Evolutionary conservation across 176 grass and related monocot genomes (phyloP).

Genomic region (Rhynchospora breviuscula): DNA sequence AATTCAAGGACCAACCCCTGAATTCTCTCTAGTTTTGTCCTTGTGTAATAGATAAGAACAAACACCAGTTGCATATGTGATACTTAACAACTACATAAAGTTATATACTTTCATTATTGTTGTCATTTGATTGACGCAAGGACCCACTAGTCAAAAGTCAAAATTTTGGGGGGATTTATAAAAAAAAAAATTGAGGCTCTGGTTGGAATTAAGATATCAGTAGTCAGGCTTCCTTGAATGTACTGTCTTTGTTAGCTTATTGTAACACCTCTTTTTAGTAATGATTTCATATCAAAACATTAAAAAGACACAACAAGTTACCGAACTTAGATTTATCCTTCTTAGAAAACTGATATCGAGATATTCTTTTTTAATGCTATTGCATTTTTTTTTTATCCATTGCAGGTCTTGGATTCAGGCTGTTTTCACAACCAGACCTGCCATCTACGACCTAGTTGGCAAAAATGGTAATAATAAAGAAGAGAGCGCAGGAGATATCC

Average conservation of each 20-base stretch:
- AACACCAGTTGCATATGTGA: background rate
- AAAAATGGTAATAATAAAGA: slow-evolving; percentile 28
- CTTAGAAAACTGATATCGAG: background rate
- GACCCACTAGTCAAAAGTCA: too few relatives aligned
- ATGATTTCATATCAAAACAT: background rate
- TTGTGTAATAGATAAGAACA: background rate
- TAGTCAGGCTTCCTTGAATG: too few relatives aligned
- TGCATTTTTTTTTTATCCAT: background rate
- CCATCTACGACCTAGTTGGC: background rate
- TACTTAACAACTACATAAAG: background rate
- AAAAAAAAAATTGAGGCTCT: background rate
- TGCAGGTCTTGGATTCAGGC: slow-evolving; percentile 91
- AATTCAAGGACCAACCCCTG: too few relatives aligned
- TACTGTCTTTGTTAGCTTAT: too few relatives aligned
- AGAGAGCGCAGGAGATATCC: slow-evolving; percentile 24
- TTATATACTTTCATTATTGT: background rate
- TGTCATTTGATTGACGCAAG: too few relatives aligned
- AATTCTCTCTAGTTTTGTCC: background rate
- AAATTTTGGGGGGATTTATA: background rate
- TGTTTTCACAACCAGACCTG: slow-evolving; percentile 42
- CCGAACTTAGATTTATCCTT: background rate
- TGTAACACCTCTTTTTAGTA: background rate
- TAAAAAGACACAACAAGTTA: background rate
- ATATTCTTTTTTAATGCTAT: background rate
- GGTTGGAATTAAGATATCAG: background rate